These are phyloP conservation scores for Pseudozyma thailandica DNA, from an alignment of 1,284 basidiomycete genomes.

Conservation along the genomic window DNA sequence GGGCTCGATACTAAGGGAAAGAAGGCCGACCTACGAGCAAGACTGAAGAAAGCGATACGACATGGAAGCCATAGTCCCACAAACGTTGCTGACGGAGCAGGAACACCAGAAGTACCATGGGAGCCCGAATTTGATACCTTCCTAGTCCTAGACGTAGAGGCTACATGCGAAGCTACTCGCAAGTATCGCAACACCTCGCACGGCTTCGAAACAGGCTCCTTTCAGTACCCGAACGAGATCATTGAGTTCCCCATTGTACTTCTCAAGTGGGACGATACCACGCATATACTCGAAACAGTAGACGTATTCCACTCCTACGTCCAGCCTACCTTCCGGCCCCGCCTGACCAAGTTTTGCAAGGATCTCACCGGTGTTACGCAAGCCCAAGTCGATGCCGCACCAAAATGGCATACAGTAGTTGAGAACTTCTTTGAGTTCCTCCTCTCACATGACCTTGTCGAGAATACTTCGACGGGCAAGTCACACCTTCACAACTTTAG, in stretches of 20 bases:
- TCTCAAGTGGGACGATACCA: constrained; percentile 75
- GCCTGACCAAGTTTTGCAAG: constrained; percentile 83
- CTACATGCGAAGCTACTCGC: constrained; percentile 75
- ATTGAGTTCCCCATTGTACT: constrained; percentile 88
- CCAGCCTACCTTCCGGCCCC: constrained; percentile 84
- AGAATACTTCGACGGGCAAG: constrained; percentile 28
- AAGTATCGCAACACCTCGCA: constrained; percentile 42
- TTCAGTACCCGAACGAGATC: constrained; percentile 86
- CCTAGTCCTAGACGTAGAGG: constrained; percentile 83
- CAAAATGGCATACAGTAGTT: constrained; percentile 79
- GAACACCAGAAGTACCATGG: constrained; percentile 16
- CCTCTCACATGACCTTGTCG: constrained; percentile 69
- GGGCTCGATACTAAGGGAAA: constrained; percentile 64
- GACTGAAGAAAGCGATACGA: constrained; percentile 45
- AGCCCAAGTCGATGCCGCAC: constrained; percentile 84
- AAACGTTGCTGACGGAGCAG: neutral
- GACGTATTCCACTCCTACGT: constrained; percentile 90
- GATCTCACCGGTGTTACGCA: constrained; percentile 90
- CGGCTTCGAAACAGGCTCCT: constrained; percentile 37
- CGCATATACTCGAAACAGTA: constrained; percentile 73
- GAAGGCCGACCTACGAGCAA: constrained; percentile 56
- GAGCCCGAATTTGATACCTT: constrained; percentile 67
- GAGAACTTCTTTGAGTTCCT: constrained; percentile 76
- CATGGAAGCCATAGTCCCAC: constrained; percentile 23
- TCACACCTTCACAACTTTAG: constrained; percentile 19